These are phyloP conservation scores for Neopestalotiopsis sp. DNA, from an alignment of 2,329 filamentous ascomycete species.

Conservation along the genomic window DNA sequence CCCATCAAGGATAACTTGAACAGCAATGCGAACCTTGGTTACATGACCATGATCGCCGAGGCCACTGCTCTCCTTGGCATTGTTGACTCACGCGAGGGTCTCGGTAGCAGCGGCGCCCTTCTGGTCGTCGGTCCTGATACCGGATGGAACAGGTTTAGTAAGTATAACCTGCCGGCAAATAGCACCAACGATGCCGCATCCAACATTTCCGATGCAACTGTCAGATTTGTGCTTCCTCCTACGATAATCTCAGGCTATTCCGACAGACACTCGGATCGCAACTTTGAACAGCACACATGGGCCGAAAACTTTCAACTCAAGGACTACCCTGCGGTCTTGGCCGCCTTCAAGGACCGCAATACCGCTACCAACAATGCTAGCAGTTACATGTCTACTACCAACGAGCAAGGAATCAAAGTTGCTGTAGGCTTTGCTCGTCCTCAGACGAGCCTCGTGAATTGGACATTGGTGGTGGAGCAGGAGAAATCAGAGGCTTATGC, in stretches of 20 bases:
- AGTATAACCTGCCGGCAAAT: conserved; percentile 51
- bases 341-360: conserved; percentile 61
- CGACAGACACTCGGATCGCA: conserved; percentile 56
- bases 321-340: conserved; percentile 66
- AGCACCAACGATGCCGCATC: conserved; percentile 42
- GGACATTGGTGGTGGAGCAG: conserved; percentile 84
- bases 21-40: conserved; percentile 72
- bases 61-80: conserved; percentile 69
- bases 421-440: conserved; percentile 82
- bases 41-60: conserved; percentile 81
- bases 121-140: conserved; percentile 73
- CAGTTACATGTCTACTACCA: conserved; percentile 69
- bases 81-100: conserved; percentile 68
- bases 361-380: conserved; percentile 69
- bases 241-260: conserved; percentile 40
- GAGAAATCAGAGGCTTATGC: conserved; percentile 74
- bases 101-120: conserved; percentile 73
- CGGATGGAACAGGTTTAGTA: conserved; percentile 68
- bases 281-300: conserved; percentile 46
- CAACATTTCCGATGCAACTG: conserved; percentile 48
- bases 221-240: conserved; percentile 69
- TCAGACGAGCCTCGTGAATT: conserved; percentile 72
- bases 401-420: conserved; percentile 73
- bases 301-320: conserved; percentile 62
- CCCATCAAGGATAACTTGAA: conserved; percentile 75